A percentile compares a stretch with the other conserved stretches of the same genome.
Evolutionary conservation across 1,139 yeast genomes (phyloP).

Genomic region (Magnusiomyces sp.): DNA sequence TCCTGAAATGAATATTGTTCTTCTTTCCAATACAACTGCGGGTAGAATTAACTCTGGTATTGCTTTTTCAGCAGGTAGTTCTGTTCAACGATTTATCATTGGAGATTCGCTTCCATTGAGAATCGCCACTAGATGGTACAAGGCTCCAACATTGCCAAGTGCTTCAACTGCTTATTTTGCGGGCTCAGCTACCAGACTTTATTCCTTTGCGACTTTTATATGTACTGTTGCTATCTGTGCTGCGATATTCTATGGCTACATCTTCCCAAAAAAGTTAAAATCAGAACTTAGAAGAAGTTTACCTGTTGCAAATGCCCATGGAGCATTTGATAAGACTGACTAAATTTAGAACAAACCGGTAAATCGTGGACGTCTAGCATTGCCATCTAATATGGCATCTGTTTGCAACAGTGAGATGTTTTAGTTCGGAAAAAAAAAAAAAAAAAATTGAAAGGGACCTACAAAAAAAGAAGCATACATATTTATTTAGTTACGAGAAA

Average conservation of each 20-base stretch:
- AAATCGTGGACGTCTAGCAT: too few relatives aligned
- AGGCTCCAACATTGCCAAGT: constrained; percentile 14
- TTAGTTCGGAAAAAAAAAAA: too few relatives aligned
- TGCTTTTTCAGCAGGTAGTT: constrained; percentile 57
- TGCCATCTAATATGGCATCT: too few relatives aligned
- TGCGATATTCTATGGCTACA: constrained; percentile 18
- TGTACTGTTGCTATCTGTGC: constrained; percentile 18
- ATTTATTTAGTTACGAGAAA: too few relatives aligned
- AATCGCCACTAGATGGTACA: constrained; percentile 53
- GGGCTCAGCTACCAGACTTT: constrained; percentile 10
- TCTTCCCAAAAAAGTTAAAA: constrained; percentile 21
- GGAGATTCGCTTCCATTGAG: constrained; percentile 54
- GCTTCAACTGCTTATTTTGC: constrained; percentile 12
- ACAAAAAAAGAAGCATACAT: too few relatives aligned
- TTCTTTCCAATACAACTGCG: constrained; percentile 25
- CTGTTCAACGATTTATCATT: constrained; percentile 54
- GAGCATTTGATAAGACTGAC: not conserved
- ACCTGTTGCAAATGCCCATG: constrained; percentile 6
- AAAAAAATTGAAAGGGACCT: too few relatives aligned
- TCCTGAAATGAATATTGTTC: constrained; percentile 46
- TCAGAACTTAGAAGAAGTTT: constrained; percentile 14
- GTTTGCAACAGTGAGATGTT: too few relatives aligned
- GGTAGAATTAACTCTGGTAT: constrained; percentile 43
- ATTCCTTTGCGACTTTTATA: constrained; percentile 16
- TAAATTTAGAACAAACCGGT: too few relatives aligned